These are phyloP conservation scores for Waltergamsia citrina DNA, from an alignment of 2,329 filamentous ascomycete species.

Conservation along the genomic window DNA sequence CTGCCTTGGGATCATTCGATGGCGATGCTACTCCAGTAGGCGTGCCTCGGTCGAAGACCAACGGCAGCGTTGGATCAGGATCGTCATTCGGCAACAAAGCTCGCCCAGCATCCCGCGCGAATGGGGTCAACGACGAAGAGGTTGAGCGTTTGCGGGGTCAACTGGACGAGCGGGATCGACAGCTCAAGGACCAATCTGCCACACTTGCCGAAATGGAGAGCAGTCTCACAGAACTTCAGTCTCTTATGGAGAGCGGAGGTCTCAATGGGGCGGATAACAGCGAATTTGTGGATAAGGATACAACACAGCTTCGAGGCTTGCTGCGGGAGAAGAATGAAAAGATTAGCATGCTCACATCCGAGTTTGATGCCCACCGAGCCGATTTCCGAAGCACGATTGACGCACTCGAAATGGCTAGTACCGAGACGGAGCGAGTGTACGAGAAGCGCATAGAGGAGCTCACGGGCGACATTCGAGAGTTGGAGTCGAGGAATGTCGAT, in stretches of 20 bases:
- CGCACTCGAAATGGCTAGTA: conserved; percentile 88
- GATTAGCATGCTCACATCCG: conserved; percentile 82
- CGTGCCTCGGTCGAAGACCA: conserved; percentile 40
- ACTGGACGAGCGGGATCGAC: conserved; percentile 74
- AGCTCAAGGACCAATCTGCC: conserved; percentile 79
- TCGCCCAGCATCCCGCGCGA: conserved; percentile 43
- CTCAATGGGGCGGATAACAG: conserved; percentile 28
- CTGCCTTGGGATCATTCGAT: conserved; percentile 48
- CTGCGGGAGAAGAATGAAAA: conserved; percentile 94
- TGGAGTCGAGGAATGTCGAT: conserved; percentile 76
- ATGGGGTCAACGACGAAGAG: conserved; percentile 56
- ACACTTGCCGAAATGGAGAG: conserved; percentile 85
- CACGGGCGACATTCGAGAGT: conserved; percentile 71
- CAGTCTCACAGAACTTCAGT: conserved; percentile 67
- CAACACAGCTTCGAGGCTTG: conserved; percentile 66
- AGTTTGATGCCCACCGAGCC: conserved; percentile 89
- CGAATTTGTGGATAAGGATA: conserved; percentile 60
- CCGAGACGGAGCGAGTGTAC: conserved; percentile 92
- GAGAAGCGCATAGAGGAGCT: conserved; percentile 86
- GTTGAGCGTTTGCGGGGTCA: conserved; percentile 62
- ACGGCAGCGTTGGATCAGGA: conserved; percentile 42
- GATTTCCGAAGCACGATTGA: conserved; percentile 97
- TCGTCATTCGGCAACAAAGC: conserved; percentile 42
- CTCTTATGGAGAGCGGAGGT: conserved; percentile 53
- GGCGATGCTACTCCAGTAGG: conserved; percentile 47